phyloP scores from a whole-genome alignment of 768 basidiomycete genomes.

The Hortiboletus flavorubellus region DNA sequence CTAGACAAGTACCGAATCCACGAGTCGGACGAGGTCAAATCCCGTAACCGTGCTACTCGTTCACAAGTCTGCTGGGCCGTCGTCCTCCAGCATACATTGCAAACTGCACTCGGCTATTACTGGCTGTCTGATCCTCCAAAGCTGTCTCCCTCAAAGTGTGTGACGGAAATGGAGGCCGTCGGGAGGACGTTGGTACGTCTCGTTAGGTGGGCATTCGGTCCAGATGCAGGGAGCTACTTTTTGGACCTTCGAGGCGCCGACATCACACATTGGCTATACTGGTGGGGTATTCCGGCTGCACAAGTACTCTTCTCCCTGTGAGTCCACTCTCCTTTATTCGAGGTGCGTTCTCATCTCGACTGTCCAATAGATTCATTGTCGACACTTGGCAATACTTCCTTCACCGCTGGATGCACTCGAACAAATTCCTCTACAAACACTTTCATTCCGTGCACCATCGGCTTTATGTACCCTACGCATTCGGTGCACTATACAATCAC shows the following conservation, averaged over 20 bases:
- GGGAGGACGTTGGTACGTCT: conserved; percentile 39
- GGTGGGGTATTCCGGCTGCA: conserved; percentile 82
- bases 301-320: conserved; percentile 83
- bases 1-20: conserved; percentile 86
- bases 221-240: conserved; percentile 35
- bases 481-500: conserved; percentile 96
- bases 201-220: conserved; percentile 40
- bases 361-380: conserved; percentile 68
- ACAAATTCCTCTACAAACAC: conserved; percentile 86
- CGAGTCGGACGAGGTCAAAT: conserved; percentile 73
- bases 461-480: conserved; percentile 95
- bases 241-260: conserved; percentile 37
- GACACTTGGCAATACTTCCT: conserved; percentile 99
- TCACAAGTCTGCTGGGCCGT: conserved; percentile 76
- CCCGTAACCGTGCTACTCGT: conserved; percentile 72
- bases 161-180: conserved; percentile 41
- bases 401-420: conserved; percentile 88
- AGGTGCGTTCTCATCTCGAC: neutral
- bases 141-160: conserved; percentile 36
- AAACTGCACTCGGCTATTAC: conserved; percentile 69
- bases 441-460: conserved; percentile 95
- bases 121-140: conserved; percentile 53
- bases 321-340: conserved; percentile 33
- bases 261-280: conserved; percentile 70
- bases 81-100: conserved; percentile 79